phyloP scores from a whole-genome alignment of 352 stramenopile genomes.

The Phytophthora rubi region DNA sequence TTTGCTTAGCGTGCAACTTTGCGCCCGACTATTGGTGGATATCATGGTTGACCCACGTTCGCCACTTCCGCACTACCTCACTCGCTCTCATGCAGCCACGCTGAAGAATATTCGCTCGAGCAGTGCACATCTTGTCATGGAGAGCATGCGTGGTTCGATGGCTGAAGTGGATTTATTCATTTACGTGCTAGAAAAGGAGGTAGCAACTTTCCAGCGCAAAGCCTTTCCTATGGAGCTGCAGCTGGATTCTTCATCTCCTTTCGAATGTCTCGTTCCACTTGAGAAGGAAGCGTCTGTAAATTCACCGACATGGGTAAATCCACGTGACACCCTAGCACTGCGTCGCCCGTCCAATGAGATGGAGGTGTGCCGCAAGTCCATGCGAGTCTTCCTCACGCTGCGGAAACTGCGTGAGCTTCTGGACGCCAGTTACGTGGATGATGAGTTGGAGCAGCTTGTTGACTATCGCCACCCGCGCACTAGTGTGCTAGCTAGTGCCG shows the following conservation, averaged over 20 bases:
- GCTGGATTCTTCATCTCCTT: conserved; percentile 70
- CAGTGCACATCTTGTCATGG: conserved; percentile 77
- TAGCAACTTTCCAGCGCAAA: conserved; percentile 50
- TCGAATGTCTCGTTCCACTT: conserved; percentile 70
- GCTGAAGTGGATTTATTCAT: conserved; percentile 82
- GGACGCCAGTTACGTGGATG: conserved; percentile 48
- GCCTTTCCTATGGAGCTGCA: conserved; percentile 58
- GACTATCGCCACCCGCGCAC: conserved; percentile 69
- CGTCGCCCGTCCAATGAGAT: conserved; percentile 70
- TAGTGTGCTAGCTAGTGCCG: conserved; percentile 43
- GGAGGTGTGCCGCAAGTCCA: conserved; percentile 73
- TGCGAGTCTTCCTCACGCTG: conserved; percentile 72
- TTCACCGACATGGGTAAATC: conserved; percentile 28
- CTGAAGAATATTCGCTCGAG: conserved; percentile 71
- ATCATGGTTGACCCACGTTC: conserved; percentile 49
- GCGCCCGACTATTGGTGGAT: conserved; percentile 59
- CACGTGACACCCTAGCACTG: conserved; percentile 47
- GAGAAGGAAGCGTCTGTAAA: conserved; percentile 24
- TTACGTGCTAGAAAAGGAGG: conserved; percentile 82
- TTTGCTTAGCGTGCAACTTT: conserved; percentile 65
- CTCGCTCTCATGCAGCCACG: conserved; percentile 28
- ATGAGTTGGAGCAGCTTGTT: conserved; percentile 62
- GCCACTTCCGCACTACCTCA: conserved; percentile 27
- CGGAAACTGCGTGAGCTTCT: conserved; percentile 61
- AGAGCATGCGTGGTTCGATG: conserved; percentile 84